These are phyloP conservation scores for Aspergillus hortae DNA, from an alignment of 2,329 filamentous ascomycete species.

Conservation along the genomic window DNA sequence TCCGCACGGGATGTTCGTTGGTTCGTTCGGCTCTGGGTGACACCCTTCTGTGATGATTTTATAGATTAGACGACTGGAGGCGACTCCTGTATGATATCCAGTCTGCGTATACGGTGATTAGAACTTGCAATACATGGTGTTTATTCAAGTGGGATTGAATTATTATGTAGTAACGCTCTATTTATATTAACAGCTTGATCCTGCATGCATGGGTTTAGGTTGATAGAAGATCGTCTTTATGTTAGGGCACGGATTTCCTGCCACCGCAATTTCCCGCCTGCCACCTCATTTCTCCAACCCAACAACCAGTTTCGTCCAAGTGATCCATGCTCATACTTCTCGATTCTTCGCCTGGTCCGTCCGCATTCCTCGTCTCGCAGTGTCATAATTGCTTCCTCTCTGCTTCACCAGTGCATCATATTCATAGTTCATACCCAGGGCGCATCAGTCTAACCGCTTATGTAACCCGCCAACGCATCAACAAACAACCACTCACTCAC, in stretches of 20 bases:
- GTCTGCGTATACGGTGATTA: background rate
- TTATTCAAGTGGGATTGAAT: no score
- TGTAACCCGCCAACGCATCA: conserved; percentile 1
- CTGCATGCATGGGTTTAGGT: background rate
- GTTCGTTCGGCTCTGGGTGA: conserved; percentile 91
- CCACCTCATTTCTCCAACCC: conserved; percentile 9
- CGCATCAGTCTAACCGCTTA: background rate
- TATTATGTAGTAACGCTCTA: no score
- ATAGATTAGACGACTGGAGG: conserved; percentile 1
- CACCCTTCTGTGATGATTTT: conserved; percentile 64
- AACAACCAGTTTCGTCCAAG: background rate
- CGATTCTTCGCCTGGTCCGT: background rate
- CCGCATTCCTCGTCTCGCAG: background rate
- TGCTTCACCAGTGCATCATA: background rate
- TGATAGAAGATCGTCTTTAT: background rate
- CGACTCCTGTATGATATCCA: background rate
- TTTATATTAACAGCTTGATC: no score
- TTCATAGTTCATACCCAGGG: no score
- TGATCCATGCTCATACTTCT: background rate
- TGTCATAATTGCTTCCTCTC: background rate
- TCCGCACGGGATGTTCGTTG: conserved; percentile 84
- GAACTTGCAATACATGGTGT: background rate
- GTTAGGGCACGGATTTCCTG: conserved; percentile 2
- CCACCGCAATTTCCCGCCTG: conserved; percentile 9
- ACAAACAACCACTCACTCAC: background rate